Percentiles rank a stretch among this genome's conserved stretches.
phyloP scores from a whole-genome alignment of 2,329 filamentous ascomycete species.

The Neofusicoccum laricinum region DNA sequence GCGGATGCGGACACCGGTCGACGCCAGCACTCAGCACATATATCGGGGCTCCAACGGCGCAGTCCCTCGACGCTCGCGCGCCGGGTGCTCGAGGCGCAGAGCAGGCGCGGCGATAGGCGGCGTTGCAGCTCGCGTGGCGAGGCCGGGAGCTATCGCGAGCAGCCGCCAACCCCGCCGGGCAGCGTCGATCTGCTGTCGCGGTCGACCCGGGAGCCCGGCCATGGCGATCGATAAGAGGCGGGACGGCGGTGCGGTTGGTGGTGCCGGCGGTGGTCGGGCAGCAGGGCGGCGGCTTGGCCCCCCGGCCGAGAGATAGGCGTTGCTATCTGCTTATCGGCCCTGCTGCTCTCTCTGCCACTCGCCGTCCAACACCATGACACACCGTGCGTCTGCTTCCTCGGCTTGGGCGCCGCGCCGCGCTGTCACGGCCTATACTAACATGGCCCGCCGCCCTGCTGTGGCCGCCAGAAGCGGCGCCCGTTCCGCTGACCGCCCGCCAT shows the following conservation, averaged over 20 bases:
- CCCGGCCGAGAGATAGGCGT: conserved; percentile 1
- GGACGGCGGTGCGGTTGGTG: not conserved
- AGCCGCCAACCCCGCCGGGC: not conserved
- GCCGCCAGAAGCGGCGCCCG: not conserved
- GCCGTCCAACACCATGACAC: not conserved
- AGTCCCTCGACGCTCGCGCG: too few relatives aligned
- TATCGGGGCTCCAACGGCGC: too few relatives aligned
- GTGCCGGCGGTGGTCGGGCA: not conserved
- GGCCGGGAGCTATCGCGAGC: not conserved
- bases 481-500: not conserved
- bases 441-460: not conserved
- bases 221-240: not conserved
- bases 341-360: not conserved
- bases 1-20: not conserved
- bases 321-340: conserved; percentile 1
- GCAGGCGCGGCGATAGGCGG: not conserved
- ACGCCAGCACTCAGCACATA: not conserved
- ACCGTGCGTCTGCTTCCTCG: not conserved
- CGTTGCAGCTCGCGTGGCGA: not conserved
- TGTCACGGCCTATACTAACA: conserved; percentile 2
- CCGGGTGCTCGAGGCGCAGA: too few relatives aligned
- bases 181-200: not conserved
- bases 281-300: not conserved
- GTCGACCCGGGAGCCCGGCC: not conserved
- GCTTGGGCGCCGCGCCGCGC: not conserved